Evolutionary conservation across 1,284 basidiomycete species (phyloP).

Genomic region (Leccinum pallidistipes): DNA sequence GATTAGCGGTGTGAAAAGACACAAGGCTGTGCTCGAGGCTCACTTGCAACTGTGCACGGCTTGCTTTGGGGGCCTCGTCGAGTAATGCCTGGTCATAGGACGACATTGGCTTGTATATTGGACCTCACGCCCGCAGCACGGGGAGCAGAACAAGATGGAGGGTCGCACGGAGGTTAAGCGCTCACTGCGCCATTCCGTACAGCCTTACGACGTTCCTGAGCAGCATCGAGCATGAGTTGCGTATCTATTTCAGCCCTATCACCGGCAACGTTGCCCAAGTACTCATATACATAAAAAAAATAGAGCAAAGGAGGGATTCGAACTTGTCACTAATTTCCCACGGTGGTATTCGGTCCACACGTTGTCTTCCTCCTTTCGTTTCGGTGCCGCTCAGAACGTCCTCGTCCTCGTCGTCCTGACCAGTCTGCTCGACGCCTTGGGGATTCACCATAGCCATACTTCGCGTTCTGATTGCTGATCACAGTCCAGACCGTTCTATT

Average conservation of each 20-base stretch:
- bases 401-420: not conserved
- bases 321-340: conserved; percentile 12
- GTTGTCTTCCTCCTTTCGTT: conserved; percentile 2
- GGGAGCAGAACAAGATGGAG: not conserved
- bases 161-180: conserved; percentile 19
- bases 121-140: not conserved
- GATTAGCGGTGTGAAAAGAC: not conserved
- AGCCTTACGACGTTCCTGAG: conserved; percentile 26
- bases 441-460: not conserved
- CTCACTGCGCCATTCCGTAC: conserved; percentile 16
- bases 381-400: not conserved
- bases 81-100: conserved; percentile 47
- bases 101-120: conserved; percentile 22
- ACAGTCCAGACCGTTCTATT: not conserved
- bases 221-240: not conserved
- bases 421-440: conserved; percentile 3
- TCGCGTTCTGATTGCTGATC: conserved; percentile 9
- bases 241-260: not conserved
- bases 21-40: conserved; percentile 13
- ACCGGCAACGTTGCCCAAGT: not conserved
- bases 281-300: no score
- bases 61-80: conserved; percentile 43
- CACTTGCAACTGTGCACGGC: conserved; percentile 49
- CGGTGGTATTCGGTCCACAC: conserved; percentile 1
- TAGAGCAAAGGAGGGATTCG: not conserved